phyloP scores from a whole-genome alignment of 495 filamentous ascomycete species.

The Gamarada debralockiae region DNA sequence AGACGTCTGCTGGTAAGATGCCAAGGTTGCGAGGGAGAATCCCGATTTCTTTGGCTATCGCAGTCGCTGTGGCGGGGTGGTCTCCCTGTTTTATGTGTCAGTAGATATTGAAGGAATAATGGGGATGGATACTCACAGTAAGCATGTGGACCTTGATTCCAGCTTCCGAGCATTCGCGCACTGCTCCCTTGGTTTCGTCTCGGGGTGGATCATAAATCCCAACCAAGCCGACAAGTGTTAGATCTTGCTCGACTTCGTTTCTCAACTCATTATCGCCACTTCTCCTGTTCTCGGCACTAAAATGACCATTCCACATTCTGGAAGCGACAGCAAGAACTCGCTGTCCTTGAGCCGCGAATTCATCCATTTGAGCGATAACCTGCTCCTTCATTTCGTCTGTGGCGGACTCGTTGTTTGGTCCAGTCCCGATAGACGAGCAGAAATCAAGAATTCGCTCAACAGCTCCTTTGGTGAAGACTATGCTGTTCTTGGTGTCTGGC shows the following conservation, averaged over 20 bases:
- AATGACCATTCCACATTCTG: constrained; percentile 38
- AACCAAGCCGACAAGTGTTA: constrained; percentile 64
- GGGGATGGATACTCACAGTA: constrained; percentile 38
- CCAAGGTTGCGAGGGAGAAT: constrained; percentile 60
- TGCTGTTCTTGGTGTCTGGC: constrained; percentile 29
- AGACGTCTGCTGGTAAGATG: constrained; percentile 47
- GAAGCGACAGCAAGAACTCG: constrained; percentile 75
- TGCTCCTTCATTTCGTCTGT: constrained; percentile 55
- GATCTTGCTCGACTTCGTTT: constrained; percentile 47
- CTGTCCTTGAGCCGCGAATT: constrained; percentile 71
- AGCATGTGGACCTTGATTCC: constrained; percentile 81
- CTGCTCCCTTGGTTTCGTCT: constrained; percentile 60
- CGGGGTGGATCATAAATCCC: constrained; percentile 75
- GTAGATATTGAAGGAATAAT: constrained; percentile 38
- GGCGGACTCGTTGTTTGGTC: constrained; percentile 44
- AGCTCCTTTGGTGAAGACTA: constrained; percentile 76
- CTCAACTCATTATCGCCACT: constrained; percentile 33
- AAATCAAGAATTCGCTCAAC: constrained; percentile 75
- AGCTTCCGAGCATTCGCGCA: constrained; percentile 60
- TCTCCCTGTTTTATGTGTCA: constrained; percentile 52
- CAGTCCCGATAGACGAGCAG: constrained; percentile 57
- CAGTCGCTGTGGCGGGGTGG: constrained; percentile 68
- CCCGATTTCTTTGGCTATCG: constrained; percentile 73
- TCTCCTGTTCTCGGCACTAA: constrained; percentile 20
- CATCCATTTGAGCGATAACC: constrained; percentile 60